Percentiles rank a stretch among this genome's conserved stretches.
Evolutionary conservation across 805 yeast genomes (phyloP).

Genomic region (Candida maris): DNA sequence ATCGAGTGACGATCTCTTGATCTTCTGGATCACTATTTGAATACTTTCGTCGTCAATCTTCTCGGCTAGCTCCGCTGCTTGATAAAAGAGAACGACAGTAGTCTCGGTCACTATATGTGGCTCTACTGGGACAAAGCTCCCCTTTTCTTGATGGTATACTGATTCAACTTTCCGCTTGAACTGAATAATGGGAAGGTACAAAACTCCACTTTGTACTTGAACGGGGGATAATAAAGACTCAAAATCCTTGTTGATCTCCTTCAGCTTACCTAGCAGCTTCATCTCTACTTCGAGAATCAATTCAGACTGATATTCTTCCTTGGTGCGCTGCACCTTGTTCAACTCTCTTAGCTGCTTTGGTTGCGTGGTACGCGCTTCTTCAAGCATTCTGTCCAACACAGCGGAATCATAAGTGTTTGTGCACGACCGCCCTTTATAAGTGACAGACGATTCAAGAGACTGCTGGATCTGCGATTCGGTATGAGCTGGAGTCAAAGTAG

Average conservation of each 20-base stretch:
- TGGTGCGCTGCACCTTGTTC: slow-evolving; percentile 40
- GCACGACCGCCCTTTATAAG: not conserved
- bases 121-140: slow-evolving; percentile 52
- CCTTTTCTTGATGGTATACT: slow-evolving; percentile 43
- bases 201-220: slow-evolving; percentile 18
- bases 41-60: slow-evolving; percentile 28
- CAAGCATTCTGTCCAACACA: slow-evolving; percentile 21
- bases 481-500: slow-evolving; percentile 2
- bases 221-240: slow-evolving; percentile 13
- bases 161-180: slow-evolving; percentile 53
- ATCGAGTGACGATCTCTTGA: slow-evolving; percentile 22
- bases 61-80: slow-evolving; percentile 43
- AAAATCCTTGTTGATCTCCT: slow-evolving; percentile 22
- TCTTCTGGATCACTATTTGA: slow-evolving; percentile 19
- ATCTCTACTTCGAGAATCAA: slow-evolving; percentile 45
- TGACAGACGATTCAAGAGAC: not conserved
- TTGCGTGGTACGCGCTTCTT: slow-evolving; percentile 15
- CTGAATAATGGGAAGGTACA: slow-evolving; percentile 41
- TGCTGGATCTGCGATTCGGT: not conserved
- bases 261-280: slow-evolving; percentile 27
- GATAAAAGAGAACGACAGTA: slow-evolving; percentile 41
- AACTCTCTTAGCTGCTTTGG: slow-evolving; percentile 22
- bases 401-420: slow-evolving; percentile 7
- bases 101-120: slow-evolving; percentile 39
- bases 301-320: slow-evolving; percentile 48